Percentiles rank a stretch among this genome's conserved stretches.
Evolutionary conservation across 139 green algal species (phyloP).

Genomic region (Tetraselmis striata): DNA sequence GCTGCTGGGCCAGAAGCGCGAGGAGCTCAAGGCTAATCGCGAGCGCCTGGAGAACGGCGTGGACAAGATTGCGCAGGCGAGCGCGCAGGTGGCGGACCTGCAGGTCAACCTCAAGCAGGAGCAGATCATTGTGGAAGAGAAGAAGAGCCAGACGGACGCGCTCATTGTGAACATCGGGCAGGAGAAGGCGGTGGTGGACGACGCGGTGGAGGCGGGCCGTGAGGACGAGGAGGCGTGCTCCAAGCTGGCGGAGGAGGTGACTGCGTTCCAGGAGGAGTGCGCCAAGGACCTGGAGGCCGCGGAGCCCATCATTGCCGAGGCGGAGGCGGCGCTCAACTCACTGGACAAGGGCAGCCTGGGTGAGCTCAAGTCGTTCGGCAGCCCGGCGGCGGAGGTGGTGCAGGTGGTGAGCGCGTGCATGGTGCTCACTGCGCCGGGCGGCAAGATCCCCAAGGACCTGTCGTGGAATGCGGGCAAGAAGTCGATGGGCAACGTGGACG

Average conservation of each 20-base stretch:
- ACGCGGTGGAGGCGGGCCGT: slow-evolving; percentile 67
- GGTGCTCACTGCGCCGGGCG: slow-evolving; percentile 69
- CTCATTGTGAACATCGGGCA: slow-evolving; percentile 84
- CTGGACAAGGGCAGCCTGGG: slow-evolving; percentile 80
- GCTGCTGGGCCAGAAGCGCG: slow-evolving; percentile 56
- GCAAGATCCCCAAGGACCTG: slow-evolving; percentile 82
- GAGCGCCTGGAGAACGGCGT: slow-evolving; percentile 76
- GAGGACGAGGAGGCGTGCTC: slow-evolving; percentile 61
- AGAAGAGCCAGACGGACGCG: slow-evolving; percentile 74
- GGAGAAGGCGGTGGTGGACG: slow-evolving; percentile 83
- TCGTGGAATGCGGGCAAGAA: slow-evolving; percentile 79
- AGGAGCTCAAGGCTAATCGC: slow-evolving; percentile 52
- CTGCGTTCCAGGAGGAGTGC: slow-evolving; percentile 81
- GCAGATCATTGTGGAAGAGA: slow-evolving; percentile 82
- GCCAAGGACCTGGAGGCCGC: slow-evolving; percentile 57
- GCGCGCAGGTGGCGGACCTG: slow-evolving; percentile 74
- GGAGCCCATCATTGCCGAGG: slow-evolving; percentile 80
- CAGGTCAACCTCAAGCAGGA: slow-evolving; percentile 73
- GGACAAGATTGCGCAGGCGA: slow-evolving; percentile 77
- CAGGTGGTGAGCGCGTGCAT: slow-evolving; percentile 71
- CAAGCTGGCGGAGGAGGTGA: slow-evolving; percentile 47
- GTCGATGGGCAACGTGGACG: slow-evolving; percentile 86
- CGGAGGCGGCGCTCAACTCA: slow-evolving; percentile 80
- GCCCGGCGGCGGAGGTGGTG: slow-evolving; percentile 72
- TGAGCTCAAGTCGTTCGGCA: slow-evolving; percentile 89